Base-by-base conservation (phyloP, 73 alveolate genomes). In the Urostyla sp. region DNA sequence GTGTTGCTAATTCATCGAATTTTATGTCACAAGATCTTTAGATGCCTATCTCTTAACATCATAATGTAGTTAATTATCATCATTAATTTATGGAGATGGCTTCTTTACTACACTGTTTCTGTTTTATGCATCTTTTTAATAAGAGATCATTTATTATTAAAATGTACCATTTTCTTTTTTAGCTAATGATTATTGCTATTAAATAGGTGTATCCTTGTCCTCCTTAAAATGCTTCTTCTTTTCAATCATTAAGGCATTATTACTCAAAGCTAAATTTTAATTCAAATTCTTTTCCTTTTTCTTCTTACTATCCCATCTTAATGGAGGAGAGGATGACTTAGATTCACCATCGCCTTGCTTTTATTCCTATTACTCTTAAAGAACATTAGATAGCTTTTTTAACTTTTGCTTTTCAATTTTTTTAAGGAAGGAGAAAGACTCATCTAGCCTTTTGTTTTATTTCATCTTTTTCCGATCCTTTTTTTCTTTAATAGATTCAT, bases 341-440 rank as follows among this genome's bases (percentile, higher is more conserved):
- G n/a, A n/a, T n/a, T n/a, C n/a, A n/a, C n/a, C n/a, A n/a, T n/a
- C n/a, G n/a, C n/a, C n/a, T n/a, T n/a, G n/a, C n/a, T n/a, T n/a
- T n/a, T n/a, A n/a, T n/a, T n/a, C 52, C 16, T 10, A 40, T 40
- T 11, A 16, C 52, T 40, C 52, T 40, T 40, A 16, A 16, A 40
- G 52, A 40, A n/a, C n/a, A n/a, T n/a, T n/a, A n/a, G n/a, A n/a
- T n/a, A 63, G 45, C 50, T 49, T 45, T 54, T 69, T 69, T 27
- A 46, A 28, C 30, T 69, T 69, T 8, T 69, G 54, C 27, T 46
- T 49, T 15, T 69, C 83, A 3, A 69, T 69, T 27, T 69, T n/a
- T 28, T 69, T 45, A 20, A 69, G 53, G 69, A 69, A 69, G 3
- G 20, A 37, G 31, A 69, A 67, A 1, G 83, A 69, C 35, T 69